phyloP scores from a whole-genome alignment of 805 yeast species.

The Saturnispora halmiae region DNA sequence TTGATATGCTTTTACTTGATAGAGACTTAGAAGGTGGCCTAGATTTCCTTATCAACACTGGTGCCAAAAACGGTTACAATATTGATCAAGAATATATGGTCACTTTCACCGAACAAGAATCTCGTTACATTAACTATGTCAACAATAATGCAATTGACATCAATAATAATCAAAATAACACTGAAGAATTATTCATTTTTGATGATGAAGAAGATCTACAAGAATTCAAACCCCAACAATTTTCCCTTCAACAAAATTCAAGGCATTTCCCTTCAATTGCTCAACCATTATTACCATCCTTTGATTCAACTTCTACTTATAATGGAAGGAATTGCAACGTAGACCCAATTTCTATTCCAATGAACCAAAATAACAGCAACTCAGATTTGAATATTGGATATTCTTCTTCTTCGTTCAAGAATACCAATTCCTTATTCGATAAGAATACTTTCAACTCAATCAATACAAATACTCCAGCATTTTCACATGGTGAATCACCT shows the following conservation, averaged over 20 bases:
- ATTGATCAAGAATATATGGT: constrained; percentile 37
- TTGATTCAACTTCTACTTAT: background rate
- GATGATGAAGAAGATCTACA: constrained; percentile 10
- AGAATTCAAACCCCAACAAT: background rate
- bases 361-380: background rate
- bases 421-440: constrained; percentile 15
- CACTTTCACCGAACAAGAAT: constrained; percentile 17
- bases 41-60: constrained; percentile 22
- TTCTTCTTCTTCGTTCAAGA: constrained; percentile 9
- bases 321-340: constrained; percentile 9
- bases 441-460: constrained; percentile 5
- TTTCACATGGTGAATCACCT: background rate
- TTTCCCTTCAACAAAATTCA: background rate
- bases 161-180: constrained; percentile 1
- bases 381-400: background rate
- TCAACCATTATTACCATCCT: background rate
- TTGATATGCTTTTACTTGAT: constrained; percentile 34
- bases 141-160: constrained; percentile 11
- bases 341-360: constrained; percentile 15
- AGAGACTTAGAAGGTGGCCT: constrained; percentile 33
- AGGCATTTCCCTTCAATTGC: background rate
- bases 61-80: constrained; percentile 32
- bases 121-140: constrained; percentile 11
- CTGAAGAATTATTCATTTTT: constrained; percentile 14
- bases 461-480: constrained; percentile 1